A percentile compares a stretch with the other conserved stretches of the same genome.
Evolutionary conservation across 2,329 filamentous ascomycete species (phyloP).

Genomic region (Clarireedia hainanense): DNA sequence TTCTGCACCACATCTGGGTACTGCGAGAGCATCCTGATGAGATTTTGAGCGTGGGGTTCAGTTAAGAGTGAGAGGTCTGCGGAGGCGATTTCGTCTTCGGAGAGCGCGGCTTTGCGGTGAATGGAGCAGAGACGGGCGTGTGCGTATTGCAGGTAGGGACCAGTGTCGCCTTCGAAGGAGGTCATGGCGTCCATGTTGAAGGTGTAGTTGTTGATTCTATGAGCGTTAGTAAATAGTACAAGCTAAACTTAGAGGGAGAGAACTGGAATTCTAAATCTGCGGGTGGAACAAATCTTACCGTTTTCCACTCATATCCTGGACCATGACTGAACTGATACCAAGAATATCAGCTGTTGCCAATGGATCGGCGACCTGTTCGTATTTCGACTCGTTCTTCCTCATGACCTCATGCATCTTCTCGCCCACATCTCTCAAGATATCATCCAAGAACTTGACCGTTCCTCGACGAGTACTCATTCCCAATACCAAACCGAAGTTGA

Average conservation of each 20-base stretch:
- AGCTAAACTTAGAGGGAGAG: conserved; percentile 1
- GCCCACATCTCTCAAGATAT: conserved; percentile 69
- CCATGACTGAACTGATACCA: conserved; percentile 93
- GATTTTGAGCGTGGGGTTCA: conserved; percentile 64
- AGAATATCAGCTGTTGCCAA: conserved; percentile 75
- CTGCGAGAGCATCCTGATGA: conserved; percentile 69
- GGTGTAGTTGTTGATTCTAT: conserved; percentile 56
- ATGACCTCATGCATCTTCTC: conserved; percentile 99
- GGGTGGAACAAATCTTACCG: conserved; percentile 42
- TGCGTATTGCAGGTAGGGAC: conserved; percentile 78
- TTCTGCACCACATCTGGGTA: conserved; percentile 82
- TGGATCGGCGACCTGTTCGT: conserved; percentile 79
- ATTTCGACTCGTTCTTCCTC: conserved; percentile 84
- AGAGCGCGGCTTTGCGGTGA: conserved; percentile 46
- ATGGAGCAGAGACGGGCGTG: conserved; percentile 65
- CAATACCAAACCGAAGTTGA: conserved; percentile 67
- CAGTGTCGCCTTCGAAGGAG: conserved; percentile 78
- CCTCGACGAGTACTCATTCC: conserved; percentile 65
- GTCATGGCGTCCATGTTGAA: conserved; percentile 80
- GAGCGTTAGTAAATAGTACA: neutral
- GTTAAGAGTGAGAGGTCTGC: conserved; percentile 62
- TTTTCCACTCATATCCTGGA: conserved; percentile 96
- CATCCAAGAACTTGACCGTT: conserved; percentile 65
- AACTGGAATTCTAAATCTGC: neutral
- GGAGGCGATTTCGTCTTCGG: conserved; percentile 47